Conservation (phyloP, 768 basidiomycete species). For the Naematelia encephala region DNA sequence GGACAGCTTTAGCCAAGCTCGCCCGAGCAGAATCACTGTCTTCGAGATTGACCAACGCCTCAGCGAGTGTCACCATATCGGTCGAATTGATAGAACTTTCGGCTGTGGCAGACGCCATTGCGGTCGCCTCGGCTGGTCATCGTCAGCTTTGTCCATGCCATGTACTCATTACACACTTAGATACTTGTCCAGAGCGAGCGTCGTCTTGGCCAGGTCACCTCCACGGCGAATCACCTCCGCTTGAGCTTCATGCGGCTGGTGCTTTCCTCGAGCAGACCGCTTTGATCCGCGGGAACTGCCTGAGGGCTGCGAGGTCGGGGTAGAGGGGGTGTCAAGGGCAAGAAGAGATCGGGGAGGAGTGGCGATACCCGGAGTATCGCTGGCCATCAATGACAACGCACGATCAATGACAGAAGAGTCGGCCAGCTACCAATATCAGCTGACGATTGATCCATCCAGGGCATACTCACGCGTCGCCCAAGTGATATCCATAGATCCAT, state of each 20-base stretch:
- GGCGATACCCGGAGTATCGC: conserved; percentile 6
- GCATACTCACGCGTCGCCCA: conserved; percentile 31
- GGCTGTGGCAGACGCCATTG: background rate
- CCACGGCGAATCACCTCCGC: background rate
- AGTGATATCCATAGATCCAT: conserved; percentile 41
- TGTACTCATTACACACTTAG: conserved; percentile 4
- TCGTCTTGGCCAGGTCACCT: conserved; percentile 24
- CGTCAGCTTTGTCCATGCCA: background rate
- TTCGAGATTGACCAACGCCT: conserved; percentile 13
- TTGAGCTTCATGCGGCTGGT: background rate
- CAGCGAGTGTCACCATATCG: conserved; percentile 4
- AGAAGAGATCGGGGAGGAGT: background rate
- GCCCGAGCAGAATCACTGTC: conserved; percentile 3
- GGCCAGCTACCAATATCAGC: conserved; percentile 16
- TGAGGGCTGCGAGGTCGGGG: background rate
- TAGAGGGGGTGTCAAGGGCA: background rate
- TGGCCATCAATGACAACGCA: conserved; percentile 23
- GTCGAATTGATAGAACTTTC: conserved; percentile 1
- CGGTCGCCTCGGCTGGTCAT: background rate
- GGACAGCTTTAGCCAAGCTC: conserved; percentile 23
- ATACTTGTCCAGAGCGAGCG: conserved; percentile 16
- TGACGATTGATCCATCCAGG: background rate
- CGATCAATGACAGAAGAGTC: conserved; percentile 28
- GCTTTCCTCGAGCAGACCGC: background rate
- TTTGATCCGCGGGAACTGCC: background rate